Base-by-base conservation (phyloP, 2,329 filamentous ascomycete species). In the Chalaropsis thielavioides region DNA sequence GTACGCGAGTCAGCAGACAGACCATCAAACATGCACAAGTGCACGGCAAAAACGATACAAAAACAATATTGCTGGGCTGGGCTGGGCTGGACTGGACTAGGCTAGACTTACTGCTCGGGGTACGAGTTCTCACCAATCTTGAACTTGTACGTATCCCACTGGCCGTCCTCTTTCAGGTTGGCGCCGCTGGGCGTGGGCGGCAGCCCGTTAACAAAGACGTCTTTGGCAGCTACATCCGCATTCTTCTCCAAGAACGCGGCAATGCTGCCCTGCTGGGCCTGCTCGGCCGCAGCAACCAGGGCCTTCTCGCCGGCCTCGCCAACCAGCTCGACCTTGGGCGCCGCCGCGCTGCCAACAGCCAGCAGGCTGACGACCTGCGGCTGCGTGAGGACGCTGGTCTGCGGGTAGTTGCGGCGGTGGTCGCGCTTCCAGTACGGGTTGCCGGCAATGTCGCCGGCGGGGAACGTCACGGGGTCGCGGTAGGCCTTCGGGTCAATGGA, bases 161-260 rank as follows among this genome's bases (percentile, higher is more conserved):
- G 73, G 54, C 80, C 80, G 58, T 74, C 77, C 59, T 75, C 75
- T 69, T 75, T 75, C 66, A 80, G 71, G 69, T 78, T 83, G 75
- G 85, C 76, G n/a, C 89, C 86, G 71, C 85, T 85, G 17, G 92
- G 94, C 72, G 88, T 77, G n/a, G 94, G 94, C 66, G 94, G 94
- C 75, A 99, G 75, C 1, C 92, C 92, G 71, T 87, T 80, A 56
- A 87, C 81, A 62, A 89, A 85, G 68, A 96, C 74, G 65, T 92
- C 83, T 68, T 76, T 66, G 60, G 67, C 69, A 22, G 67, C 68
- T 69, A 76, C 74, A 61, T 72, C 72, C 27, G 95, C 75, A 63
- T 89, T 83, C 69, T 77, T 74, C 41, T 73, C 75, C 1, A 72
- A 72, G 41, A 71, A 73, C 64, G 83, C 82, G 43, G 88, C 85